phyloP scores from a whole-genome alignment of 1,284 basidiomycete species.

The Moesziomyces aphidis region DNA sequence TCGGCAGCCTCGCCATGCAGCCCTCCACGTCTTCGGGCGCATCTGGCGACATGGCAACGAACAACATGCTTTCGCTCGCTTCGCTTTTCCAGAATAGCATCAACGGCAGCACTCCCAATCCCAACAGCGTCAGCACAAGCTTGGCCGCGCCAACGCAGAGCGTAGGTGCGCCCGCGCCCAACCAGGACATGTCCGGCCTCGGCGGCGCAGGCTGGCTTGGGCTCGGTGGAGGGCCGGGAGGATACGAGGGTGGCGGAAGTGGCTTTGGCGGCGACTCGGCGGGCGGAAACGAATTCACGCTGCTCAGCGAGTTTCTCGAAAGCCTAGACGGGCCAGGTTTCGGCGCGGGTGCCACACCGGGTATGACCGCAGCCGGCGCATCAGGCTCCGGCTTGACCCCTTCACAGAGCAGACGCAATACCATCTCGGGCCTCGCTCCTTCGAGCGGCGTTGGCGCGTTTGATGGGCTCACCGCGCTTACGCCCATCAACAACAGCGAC shows the following conservation, averaged over 20 bases:
- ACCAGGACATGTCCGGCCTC: slow-evolving; percentile 27
- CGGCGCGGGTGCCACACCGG: slow-evolving; percentile 28
- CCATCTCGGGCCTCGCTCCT: slow-evolving; percentile 17
- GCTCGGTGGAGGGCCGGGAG: slow-evolving; percentile 54
- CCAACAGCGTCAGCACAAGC: not conserved
- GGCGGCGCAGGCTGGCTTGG: slow-evolving; percentile 64
- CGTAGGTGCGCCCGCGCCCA: not conserved
- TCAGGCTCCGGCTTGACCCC: slow-evolving; percentile 24
- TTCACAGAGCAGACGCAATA: slow-evolving; percentile 32
- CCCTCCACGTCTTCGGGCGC: slow-evolving; percentile 7
- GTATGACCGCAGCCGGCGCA: slow-evolving; percentile 17
- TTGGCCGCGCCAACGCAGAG: not conserved
- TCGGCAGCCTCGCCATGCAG: slow-evolving; percentile 14
- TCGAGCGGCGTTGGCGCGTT: slow-evolving; percentile 5
- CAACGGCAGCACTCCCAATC: slow-evolving; percentile 8
- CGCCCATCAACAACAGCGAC: slow-evolving; percentile 19
- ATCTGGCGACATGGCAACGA: slow-evolving; percentile 7
- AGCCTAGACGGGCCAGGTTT: slow-evolving; percentile 58
- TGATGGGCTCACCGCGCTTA: slow-evolving; percentile 27
- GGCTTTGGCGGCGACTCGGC: slow-evolving; percentile 59
- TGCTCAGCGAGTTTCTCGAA: slow-evolving; percentile 64
- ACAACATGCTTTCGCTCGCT: slow-evolving; percentile 32
- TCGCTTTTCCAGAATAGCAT: slow-evolving; percentile 28
- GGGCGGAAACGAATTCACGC: slow-evolving; percentile 61
- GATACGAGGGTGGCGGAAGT: slow-evolving; percentile 41